Evolutionary conservation across 371 early-diverging fungal species (phyloP).

Genomic region (Fennellomyces sp.): DNA sequence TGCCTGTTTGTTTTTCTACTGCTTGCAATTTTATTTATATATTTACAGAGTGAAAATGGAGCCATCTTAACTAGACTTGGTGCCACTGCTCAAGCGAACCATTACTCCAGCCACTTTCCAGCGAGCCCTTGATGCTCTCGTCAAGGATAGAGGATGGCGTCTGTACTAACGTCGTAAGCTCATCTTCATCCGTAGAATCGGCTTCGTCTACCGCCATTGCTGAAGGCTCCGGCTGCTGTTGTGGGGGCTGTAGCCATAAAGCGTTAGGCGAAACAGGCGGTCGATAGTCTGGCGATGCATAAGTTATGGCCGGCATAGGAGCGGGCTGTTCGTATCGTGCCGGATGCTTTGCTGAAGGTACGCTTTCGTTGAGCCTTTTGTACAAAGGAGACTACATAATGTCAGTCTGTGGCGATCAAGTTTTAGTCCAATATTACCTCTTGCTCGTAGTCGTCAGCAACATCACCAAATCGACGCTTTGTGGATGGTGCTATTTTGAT

Average conservation of each 20-base stretch:
- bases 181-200: not conserved
- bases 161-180: not conserved
- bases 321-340: not conserved
- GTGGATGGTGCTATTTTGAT: not conserved
- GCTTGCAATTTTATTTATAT: no score
- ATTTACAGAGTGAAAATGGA: no score
- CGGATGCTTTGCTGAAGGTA: not conserved
- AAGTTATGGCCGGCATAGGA: conserved; percentile 20
- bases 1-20: not conserved
- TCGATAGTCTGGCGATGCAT: conserved; percentile 26
- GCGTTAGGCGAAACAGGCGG: conserved; percentile 18
- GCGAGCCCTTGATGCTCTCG: not conserved
- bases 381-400: not conserved
- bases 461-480: not conserved
- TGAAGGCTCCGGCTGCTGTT: not conserved
- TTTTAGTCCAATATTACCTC: no score
- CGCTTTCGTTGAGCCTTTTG: not conserved
- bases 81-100: not conserved
- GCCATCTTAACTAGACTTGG: no score
- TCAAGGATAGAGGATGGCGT: conserved; percentile 1
- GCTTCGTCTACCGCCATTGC: not conserved
- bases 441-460: not conserved
- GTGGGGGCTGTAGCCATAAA: conserved; percentile 17
- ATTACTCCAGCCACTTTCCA: conserved; percentile 6
- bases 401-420: no score